A percentile compares a stretch with the other conserved stretches of the same genome.
These are phyloP conservation scores for Musa acuminata DNA, from an alignment of 176 grass and related monocot genomes.

Conservation along the genomic window DNA sequence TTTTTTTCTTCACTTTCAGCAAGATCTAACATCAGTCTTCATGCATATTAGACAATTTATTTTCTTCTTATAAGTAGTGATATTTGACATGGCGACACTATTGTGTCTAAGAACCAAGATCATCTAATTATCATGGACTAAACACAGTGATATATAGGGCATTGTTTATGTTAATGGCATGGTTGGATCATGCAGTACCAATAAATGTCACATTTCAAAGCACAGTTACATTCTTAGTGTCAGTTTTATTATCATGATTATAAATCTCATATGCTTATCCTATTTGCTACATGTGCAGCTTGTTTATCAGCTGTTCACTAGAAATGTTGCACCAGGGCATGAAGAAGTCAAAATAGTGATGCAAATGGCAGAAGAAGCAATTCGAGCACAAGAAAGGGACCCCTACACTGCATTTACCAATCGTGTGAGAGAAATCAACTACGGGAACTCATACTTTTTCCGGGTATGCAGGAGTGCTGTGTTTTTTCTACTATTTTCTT, in stretches of 20 bases:
- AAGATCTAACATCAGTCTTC: too few species aligned
- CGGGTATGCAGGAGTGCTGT: conserved; percentile 39
- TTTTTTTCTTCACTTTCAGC: too few species aligned
- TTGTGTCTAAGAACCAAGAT: background rate
- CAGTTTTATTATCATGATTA: background rate
- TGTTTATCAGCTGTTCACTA: conserved; percentile 91
- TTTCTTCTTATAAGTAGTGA: background rate
- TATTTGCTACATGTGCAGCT: conserved; percentile 33
- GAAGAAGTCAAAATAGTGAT: conserved; percentile 99
- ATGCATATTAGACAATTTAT: too few species aligned
- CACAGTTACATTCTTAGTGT: too few species aligned
- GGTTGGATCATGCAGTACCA: background rate
- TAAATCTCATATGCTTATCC: conserved; percentile 22
- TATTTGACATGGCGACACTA: background rate
- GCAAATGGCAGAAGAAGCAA: conserved; percentile 99
- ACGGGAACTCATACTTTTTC: conserved; percentile 95
- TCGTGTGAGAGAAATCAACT: conserved; percentile 88
- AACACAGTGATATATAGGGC: background rate
- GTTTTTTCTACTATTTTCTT: conserved; percentile 1
- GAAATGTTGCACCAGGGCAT: conserved; percentile 84
- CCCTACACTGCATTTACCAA: conserved; percentile 97
- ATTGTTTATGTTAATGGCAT: background rate
- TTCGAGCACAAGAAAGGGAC: conserved; percentile 97
- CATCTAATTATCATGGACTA: background rate
- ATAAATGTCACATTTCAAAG: background rate